These are phyloP conservation scores for Vicia sativa DNA, from an alignment of 306 rosid genomes.

Conservation along the genomic window DNA sequence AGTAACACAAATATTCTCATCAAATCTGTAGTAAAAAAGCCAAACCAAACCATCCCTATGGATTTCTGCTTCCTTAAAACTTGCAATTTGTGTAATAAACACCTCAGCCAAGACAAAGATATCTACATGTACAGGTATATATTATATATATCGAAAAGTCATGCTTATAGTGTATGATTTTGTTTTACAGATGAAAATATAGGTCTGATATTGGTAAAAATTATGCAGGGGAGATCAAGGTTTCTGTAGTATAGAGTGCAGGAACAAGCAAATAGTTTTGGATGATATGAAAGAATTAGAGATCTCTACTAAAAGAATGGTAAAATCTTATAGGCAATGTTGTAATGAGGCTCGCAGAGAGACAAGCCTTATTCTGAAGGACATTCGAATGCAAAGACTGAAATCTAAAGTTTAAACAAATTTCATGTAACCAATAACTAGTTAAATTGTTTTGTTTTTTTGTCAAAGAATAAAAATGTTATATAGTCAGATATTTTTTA, in stretches of 20 bases:
- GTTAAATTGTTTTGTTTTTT: neutral
- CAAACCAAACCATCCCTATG: constrained; percentile 25
- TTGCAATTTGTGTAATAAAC: constrained; percentile 50
- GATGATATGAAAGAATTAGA: constrained; percentile 49
- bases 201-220: neutral
- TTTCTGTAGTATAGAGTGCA: constrained; percentile 48
- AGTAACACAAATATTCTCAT: constrained; percentile 41
- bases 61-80: constrained; percentile 51
- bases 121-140: constrained; percentile 60
- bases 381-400: constrained; percentile 45
- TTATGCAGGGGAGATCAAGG: constrained; percentile 55
- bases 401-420: constrained; percentile 37
- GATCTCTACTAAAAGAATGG: constrained; percentile 38
- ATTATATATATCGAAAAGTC: neutral
- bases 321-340: constrained; percentile 33
- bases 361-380: constrained; percentile 47
- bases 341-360: constrained; percentile 39
- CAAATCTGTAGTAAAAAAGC: constrained; percentile 42
- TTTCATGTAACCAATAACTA: constrained; percentile 16
- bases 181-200: too few species aligned
- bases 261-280: constrained; percentile 50
- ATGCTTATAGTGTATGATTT: too few species aligned
- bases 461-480: too few species aligned
- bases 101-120: constrained; percentile 50
- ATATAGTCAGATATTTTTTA: too few species aligned